These are phyloP conservation scores for Camellia sinensis DNA, from an alignment of 148 eudicot genomes.

Conservation along the genomic window DNA sequence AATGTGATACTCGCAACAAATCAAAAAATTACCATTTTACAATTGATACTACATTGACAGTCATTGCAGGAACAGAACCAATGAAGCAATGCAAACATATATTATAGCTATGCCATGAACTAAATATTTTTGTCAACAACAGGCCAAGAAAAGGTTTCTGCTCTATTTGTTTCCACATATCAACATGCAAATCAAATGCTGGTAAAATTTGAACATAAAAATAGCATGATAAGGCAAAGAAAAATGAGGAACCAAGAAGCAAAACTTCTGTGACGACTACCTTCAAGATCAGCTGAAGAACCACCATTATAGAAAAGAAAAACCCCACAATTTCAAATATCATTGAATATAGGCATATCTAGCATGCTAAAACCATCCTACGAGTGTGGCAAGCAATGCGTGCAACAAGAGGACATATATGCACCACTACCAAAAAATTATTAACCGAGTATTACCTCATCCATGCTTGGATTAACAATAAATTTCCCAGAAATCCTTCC, in stretches of 20 bases:
- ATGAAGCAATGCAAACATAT: not conserved
- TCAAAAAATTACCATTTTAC: not conserved
- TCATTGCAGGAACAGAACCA: no score
- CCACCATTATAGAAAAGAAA: not conserved
- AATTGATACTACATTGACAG: not conserved
- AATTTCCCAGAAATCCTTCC: constrained; percentile 83
- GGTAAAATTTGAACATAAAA: not conserved
- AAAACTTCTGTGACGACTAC: not conserved
- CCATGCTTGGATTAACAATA: constrained; percentile 92
- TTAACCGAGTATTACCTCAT: constrained; percentile 55
- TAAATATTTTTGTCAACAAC: no score
- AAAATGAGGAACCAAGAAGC: not conserved
- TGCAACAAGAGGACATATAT: not conserved
- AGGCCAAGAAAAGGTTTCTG: no score
- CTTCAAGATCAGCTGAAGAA: not conserved
- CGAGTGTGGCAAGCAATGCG: not conserved
- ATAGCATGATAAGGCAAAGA: not conserved
- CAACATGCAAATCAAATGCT: no score
- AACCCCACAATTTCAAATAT: not conserved
- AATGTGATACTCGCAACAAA: not conserved
- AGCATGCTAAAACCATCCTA: not conserved
- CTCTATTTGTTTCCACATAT: no score
- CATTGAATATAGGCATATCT: not conserved
- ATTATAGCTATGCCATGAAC: not conserved
- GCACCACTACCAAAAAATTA: not conserved